Base-by-base conservation (phyloP, 495 filamentous ascomycete species). In the Pseudoneurospora amorphoporcata region DNA sequence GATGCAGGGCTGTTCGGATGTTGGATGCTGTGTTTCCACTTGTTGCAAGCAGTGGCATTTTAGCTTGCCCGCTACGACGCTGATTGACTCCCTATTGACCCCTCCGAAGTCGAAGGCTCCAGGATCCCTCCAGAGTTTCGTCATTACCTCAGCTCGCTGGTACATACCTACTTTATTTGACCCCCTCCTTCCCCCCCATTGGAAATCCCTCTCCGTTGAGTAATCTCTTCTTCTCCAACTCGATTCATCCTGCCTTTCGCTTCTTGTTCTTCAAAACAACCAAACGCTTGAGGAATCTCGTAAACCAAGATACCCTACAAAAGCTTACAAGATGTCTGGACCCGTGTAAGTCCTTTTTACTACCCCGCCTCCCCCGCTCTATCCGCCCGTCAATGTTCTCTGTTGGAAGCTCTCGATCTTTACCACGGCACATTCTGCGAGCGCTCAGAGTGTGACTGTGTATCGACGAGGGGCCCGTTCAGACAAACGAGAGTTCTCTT, bases 281-380 rank as follows among this genome's bases (percentile, higher is more conserved):
- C 35, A 68, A 39, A 70, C 65, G 58, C 58, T 65, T 70, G 23
- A 39, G 39, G 42, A 42, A 68, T 72, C 47, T 47, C 41, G 70
- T 73, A 69, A 76, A 72, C 38, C 16, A 68, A n/a, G 47, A 71
- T 73, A 71, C 40, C 68, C 17, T 58, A 61, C 70, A 69, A 43
- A 71, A 71, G 39, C 68, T 42, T 71, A 72, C 78, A 78, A 71
- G 74, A 87, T 87, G 85, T 87, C 85, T 83, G 84, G 84, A 76
- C 78, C 85, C 80, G 84, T 84, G 85, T 87, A 86, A 87, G 85
- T 86, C 43, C 61, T 69, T 65, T 65, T 68, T 37, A 45, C 72
- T 74, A 73, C 76, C 78, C 76, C 76, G 75, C 78, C 75, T 77
- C 74, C 77, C 53, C 74, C 76, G 72, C 75, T 71, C 70, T 61